Evolutionary conservation across 2,329 filamentous ascomycete species (phyloP), one percentile per base, ranked within the genome.

Genomic region (Alternaria sp.): DNA sequence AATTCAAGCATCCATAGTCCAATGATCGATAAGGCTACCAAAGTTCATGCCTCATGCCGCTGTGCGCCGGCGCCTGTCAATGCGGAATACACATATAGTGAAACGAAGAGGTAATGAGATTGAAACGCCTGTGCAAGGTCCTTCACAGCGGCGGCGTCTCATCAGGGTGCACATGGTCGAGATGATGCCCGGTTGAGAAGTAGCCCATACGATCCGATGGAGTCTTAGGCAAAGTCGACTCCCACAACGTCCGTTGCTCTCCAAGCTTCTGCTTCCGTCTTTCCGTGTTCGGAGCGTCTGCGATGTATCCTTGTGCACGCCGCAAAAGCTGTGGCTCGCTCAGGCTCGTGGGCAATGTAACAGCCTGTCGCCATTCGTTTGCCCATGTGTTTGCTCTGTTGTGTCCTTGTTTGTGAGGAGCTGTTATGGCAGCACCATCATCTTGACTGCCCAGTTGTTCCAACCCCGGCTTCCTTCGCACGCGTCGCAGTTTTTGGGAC

Each of bases 191-290:
- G 20, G 58, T 52, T 18, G 60, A 27, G 55, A 65, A 56, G 34
- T 49, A 65, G 16, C 57, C 60, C 18, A 59, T 58, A 16, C 59
- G 62, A 36, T 58, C 48, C 18, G 56, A 34, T 12, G 57, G 32
- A 43, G 50, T 34, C 16, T 55, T 32, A n/a, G 73, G 68, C 43
- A 75, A 45, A 0, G 63, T 70, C 9, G 66, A 59, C 50, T 71
- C 64, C 67, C 67, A 74, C 16, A 67, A 36, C 16, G 51, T 61
- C 46, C 66, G 60, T 40, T 72, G 69, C 45, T 63, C 46, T 18
- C 62, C 59, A 9, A 68, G 45, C 14, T 60, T 52, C 16, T 41
- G 40, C 25, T 56, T 49, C 27, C 53, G 55, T 41, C 34, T 50
- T 34, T 60, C 58, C n/a, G 49, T 36, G 44, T 45, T 36, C 28